phyloP scores from a whole-genome alignment of 139 green algal species.

The Chlorella vulgaris region DNA sequence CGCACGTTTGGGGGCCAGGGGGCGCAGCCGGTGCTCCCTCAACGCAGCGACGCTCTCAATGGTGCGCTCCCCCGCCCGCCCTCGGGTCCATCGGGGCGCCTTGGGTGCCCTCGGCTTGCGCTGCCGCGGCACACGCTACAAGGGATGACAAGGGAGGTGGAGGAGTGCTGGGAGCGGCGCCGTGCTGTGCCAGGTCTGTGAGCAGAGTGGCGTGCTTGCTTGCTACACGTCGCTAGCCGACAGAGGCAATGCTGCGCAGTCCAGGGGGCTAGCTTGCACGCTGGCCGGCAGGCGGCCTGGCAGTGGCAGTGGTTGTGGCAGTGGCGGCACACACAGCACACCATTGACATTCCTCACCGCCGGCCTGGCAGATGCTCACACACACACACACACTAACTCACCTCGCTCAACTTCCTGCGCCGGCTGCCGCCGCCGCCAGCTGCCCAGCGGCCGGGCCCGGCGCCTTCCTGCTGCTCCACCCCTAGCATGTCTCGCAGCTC shows the following conservation, averaged over 20 bases:
- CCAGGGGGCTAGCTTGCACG: background rate
- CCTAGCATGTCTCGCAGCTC: constrained; percentile 38
- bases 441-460: background rate
- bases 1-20: constrained; percentile 26
- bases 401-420: background rate
- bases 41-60: background rate
- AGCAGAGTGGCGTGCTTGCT: too few relatives aligned
- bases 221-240: too few relatives aligned
- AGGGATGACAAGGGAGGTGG: background rate
- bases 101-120: background rate
- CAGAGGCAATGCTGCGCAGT: background rate
- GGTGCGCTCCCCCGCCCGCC: background rate
- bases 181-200: too few relatives aligned
- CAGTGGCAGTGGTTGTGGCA: too few relatives aligned
- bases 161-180: background rate
- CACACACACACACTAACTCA: background rate
- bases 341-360: too few relatives aligned
- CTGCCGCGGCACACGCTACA: background rate
- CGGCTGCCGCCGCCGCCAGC: background rate
- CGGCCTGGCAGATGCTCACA: too few relatives aligned
- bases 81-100: background rate
- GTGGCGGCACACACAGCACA: too few relatives aligned
- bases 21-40: constrained; percentile 19
- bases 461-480: background rate
- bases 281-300: background rate